A percentile compares a stretch with the other conserved stretches of the same genome.
phyloP scores from a whole-genome alignment of 306 rosid genomes.

The Vigna trinervia region DNA sequence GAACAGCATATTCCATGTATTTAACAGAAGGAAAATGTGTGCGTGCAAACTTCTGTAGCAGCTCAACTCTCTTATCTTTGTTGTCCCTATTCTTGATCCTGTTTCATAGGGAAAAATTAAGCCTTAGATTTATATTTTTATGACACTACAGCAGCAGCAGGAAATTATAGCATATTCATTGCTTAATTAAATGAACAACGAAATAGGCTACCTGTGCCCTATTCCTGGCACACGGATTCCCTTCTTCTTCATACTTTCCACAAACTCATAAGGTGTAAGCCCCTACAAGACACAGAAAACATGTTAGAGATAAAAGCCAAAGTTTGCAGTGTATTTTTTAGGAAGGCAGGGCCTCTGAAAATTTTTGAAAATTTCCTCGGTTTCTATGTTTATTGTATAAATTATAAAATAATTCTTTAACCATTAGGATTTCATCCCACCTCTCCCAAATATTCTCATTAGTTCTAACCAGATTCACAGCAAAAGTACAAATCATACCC shows the following conservation, averaged over 20 bases:
- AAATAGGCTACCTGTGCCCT: constrained; percentile 81
- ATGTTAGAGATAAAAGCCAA: constrained; percentile 37
- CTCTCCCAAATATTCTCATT: background rate
- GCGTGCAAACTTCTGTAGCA: constrained; percentile 85
- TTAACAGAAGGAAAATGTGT: constrained; percentile 94
- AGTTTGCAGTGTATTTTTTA: background rate
- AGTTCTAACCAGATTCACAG: constrained; percentile 11
- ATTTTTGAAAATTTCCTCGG: background rate
- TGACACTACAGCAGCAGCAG: constrained; percentile 8
- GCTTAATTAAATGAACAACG: constrained; percentile 23
- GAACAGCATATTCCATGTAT: constrained; percentile 97
- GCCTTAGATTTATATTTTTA: constrained; percentile 29
- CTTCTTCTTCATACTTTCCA: constrained; percentile 94
- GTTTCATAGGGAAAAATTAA: constrained; percentile 50
- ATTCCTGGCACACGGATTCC: constrained; percentile 99
- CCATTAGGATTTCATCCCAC: constrained; percentile 15
- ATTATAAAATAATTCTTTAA: background rate
- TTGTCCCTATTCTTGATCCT: constrained; percentile 99
- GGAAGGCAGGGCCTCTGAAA: background rate
- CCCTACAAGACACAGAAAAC: constrained; percentile 54
- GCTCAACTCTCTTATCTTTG: constrained; percentile 97
- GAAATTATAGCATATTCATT: constrained; percentile 10
- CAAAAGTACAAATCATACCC: constrained; percentile 56
- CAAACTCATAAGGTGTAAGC: constrained; percentile 93
- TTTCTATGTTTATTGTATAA: constrained; percentile 1